Base-by-base conservation (phyloP, 2,329 filamentous ascomycete genomes). In the Alternaria postmessia region DNA sequence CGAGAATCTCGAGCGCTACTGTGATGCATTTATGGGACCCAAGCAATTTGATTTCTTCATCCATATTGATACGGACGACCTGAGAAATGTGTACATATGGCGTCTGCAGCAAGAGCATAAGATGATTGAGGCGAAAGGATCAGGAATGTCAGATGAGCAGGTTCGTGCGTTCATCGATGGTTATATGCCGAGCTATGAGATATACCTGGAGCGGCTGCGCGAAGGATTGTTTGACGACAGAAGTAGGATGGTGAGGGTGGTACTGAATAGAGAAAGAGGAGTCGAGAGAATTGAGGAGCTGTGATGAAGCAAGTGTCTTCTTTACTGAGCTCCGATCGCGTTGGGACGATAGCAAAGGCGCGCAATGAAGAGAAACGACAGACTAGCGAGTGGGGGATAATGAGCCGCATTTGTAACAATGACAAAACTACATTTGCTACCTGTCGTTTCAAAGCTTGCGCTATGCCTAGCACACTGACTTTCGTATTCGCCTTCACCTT, bases 51-150 rank as follows among this genome's bases (percentile, higher is more conserved):
- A 89, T 68, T 86, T 87, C 22, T 84, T 91, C 65, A 83, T 91
- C 43, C 88, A 90, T 68, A 86, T 89, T 56, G 89, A 96, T 71
- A 91, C 93, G 6, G 86, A 91, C 68, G 83, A 95, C 66, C 84
- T 87, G 5, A 82, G 83, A 51, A 94, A 88, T 73, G 94, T 96
- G 53, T 97, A 97, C 71, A 86, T 85, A 62, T 97, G 94, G 94
- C 87, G 93, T 14, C 81, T 89, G 68, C 84, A 97, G 80, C 92
- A 96, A 79, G 93, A 97, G 79, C 85, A 86, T 48, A 86, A 86
- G 59, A 82, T 97, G 69, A 86, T 91, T 24, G 81, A 81, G 7
- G 79, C 84, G 22, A 90, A 86, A 65, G 92, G 91, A 1, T 85
- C 84, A 0, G 93, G 92, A 30, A 97, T 97, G 94, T 90, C 87